Base-by-base conservation (phyloP, 139 green algal genomes). In the Chlamydomonas sp. region DNA sequence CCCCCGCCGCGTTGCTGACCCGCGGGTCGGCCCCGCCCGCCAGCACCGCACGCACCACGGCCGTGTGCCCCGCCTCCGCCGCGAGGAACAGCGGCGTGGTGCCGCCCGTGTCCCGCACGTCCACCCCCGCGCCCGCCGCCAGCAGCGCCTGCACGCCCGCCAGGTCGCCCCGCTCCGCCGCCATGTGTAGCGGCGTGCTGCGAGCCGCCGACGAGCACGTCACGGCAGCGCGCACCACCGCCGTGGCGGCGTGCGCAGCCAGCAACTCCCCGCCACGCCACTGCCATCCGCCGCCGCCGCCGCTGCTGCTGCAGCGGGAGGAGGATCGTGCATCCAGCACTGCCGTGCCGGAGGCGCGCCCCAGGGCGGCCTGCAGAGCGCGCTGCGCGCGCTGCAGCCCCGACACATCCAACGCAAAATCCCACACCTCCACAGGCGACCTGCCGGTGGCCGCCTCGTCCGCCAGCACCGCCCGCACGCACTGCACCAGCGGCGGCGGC, bases 161-260 rank as follows among this genome's bases (percentile, higher is more conserved):
- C 63, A 93, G 62, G 86, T 98, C 91, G 10, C 97, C 97, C 18
- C 93, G 87, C 60, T 99, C 91, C 0, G 95, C 90, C 5, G 96
- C 96, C 2, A 83, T 75, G 79, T 98, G 96, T 84, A 98, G 83
- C 17, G 96, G 93, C 0, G 96, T 96, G 62, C 60, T 77, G 14
- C 95, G 92, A 0, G 63, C 85, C 4, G 77, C 78, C 20, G 88
- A 93, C 18, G 93, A 97, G 90, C 94, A 97, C 85, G 95, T 96
- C 63, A 90, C 93, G 0, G 94, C 95, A 62, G 91, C 93, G 16
- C 88, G 20, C 77, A 98, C 69, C 2, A 90, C 90, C 31, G 84
- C 60, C 18, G 14, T 4, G 31, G 94, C 76, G 2, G 79, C 78
- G 17, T 72, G 61, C 49, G 68, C 57, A 5, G 60, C 63, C 71